Percentiles rank a stretch among this genome's conserved stretches.
These are phyloP conservation scores for Escovopsis sp. DNA, from an alignment of 2,329 filamentous ascomycete species.

Conservation along the genomic window DNA sequence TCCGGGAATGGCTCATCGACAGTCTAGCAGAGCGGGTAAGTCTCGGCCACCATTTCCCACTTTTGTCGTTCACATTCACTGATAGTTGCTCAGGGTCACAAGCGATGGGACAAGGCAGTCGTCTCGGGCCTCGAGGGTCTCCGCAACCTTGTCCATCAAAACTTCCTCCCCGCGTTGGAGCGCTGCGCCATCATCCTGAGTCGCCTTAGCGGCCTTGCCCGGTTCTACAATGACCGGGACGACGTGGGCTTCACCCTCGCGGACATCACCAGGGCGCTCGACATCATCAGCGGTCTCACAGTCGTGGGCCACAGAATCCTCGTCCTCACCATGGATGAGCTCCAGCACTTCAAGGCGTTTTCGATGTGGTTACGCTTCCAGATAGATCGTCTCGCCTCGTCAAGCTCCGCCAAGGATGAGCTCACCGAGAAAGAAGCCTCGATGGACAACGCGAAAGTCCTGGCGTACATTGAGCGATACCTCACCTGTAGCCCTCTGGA, in stretches of 20 bases:
- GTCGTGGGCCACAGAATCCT: constrained; percentile 63
- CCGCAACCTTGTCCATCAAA: constrained; percentile 66
- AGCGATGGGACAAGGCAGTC: constrained; percentile 87
- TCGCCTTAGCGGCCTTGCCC: constrained; percentile 68
- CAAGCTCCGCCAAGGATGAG: constrained; percentile 50
- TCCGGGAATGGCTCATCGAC: constrained; percentile 82
- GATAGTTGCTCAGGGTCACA: constrained; percentile 52
- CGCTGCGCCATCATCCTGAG: constrained; percentile 69
- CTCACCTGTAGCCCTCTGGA: constrained; percentile 52
- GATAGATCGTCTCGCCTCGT: constrained; percentile 60
- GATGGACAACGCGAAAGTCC: constrained; percentile 56
- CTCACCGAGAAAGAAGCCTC: constrained; percentile 62
- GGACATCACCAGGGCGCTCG: constrained; percentile 50
- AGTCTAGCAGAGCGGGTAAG: constrained; percentile 63
- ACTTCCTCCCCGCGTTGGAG: constrained; percentile 77
- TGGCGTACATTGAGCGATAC: constrained; percentile 64
- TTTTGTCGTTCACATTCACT: constrained; percentile 18
- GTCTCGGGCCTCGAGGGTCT: constrained; percentile 63
- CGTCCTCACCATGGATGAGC: constrained; percentile 57
- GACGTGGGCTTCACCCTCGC: constrained; percentile 51
- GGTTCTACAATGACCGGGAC: constrained; percentile 55
- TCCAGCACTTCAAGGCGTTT: constrained; percentile 63
- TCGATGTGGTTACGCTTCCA: constrained; percentile 72
- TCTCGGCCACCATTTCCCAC: constrained; percentile 1
- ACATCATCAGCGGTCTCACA: constrained; percentile 61